Percentiles rank a stretch among this genome's conserved stretches.
Evolutionary conservation across 2,329 filamentous ascomycete genomes (phyloP).

Genomic region (Ceratocystis diversiconidia): DNA sequence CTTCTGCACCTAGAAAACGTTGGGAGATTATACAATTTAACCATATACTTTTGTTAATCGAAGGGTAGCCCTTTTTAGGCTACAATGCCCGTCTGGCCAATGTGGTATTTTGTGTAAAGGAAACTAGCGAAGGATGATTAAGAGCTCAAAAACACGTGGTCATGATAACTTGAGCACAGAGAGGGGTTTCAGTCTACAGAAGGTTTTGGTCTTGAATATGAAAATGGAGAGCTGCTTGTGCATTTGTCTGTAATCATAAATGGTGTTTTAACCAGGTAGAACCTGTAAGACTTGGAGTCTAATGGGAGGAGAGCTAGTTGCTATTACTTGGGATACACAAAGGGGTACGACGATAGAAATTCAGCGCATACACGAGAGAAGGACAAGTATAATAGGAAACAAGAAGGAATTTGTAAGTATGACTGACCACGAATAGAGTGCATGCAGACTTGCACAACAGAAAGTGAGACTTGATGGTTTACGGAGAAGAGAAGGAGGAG

Average conservation of each 20-base stretch:
- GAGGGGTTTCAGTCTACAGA: not conserved
- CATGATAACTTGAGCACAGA: not conserved
- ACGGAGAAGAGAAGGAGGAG: not conserved
- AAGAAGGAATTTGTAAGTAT: not conserved
- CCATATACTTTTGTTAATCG: not conserved
- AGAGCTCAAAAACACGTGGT: not conserved
- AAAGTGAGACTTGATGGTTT: not conserved
- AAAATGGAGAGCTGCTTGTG: not conserved
- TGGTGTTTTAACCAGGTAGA: not conserved
- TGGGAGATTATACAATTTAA: conserved; percentile 1
- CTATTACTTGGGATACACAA: not conserved
- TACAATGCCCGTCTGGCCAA: not conserved
- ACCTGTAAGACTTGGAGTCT: not conserved
- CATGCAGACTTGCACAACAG: not conserved
- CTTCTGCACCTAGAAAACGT: not conserved
- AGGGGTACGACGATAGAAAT: not conserved
- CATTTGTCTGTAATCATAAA: not conserved
- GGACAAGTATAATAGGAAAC: not conserved
- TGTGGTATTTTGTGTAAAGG: not conserved
- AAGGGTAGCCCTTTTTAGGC: not conserved
- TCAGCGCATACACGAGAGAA: not conserved
- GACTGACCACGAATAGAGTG: not conserved
- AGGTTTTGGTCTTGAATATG: not conserved
- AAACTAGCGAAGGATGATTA: not conserved
- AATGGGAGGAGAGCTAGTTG: not conserved